Percentiles rank a stretch among this genome's conserved stretches.
These are phyloP conservation scores for Anthoceros angustus DNA, from an alignment of 225 moss, liverwort and hornwort species.

Conservation along the genomic window DNA sequence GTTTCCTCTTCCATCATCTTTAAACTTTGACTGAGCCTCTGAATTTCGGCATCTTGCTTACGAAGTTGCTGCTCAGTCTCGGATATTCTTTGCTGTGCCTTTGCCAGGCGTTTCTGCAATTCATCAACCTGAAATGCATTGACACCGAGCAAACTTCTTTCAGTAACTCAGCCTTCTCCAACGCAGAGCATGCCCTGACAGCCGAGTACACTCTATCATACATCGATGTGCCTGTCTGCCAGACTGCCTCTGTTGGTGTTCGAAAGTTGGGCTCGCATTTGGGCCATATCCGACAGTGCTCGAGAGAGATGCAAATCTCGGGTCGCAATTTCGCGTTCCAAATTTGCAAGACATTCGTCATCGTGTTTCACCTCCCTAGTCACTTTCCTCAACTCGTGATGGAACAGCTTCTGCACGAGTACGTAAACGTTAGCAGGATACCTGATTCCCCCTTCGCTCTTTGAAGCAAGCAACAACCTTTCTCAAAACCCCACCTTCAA, in stretches of 20 bases:
- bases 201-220: constrained; percentile 38
- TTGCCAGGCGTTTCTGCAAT: background rate
- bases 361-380: constrained; percentile 75
- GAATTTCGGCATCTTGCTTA: constrained; percentile 46
- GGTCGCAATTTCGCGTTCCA: constrained; percentile 42
- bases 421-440: background rate
- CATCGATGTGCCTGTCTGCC: constrained; percentile 23
- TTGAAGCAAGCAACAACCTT: background rate
- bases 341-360: constrained; percentile 43
- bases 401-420: constrained; percentile 45
- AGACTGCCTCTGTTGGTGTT: constrained; percentile 17
- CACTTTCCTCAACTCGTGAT: constrained; percentile 60
- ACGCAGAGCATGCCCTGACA: too few species aligned
- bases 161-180: too few species aligned
- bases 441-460: background rate
- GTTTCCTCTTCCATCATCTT: constrained; percentile 44
- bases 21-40: constrained; percentile 41
- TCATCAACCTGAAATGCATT: background rate
- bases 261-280: constrained; percentile 39
- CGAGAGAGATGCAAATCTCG: constrained; percentile 43
- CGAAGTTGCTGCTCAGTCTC: constrained; percentile 22
- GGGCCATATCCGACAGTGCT: constrained; percentile 25
- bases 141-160: too few species aligned
- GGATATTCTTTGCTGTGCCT: background rate
- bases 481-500: constrained; percentile 38